Evolutionary conservation across 495 filamentous ascomycete species (phyloP), one percentile per base, ranked within the genome.

Genomic region (Mycothermus thermophilus): DNA sequence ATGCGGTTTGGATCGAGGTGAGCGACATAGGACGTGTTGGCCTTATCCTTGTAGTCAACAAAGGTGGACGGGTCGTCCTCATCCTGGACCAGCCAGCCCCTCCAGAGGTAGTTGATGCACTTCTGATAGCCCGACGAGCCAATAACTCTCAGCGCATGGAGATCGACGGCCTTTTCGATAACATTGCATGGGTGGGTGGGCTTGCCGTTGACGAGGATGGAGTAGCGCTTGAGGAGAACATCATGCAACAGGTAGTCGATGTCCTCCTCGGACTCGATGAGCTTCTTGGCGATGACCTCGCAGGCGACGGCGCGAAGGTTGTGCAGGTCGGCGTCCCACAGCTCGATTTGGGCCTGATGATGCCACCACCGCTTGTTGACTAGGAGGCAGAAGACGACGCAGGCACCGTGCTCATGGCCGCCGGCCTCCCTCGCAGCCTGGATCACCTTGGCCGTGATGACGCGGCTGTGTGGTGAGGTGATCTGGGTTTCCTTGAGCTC

Each of bases 1-100:
- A 97, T 90, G 18, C 92, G 75, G 46, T 94, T 85, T 0, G 92
- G 90, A 45, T 95, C 79, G 40, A 97, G 73, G 52, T 97, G 90
- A 5, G 62, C 59, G 67, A 74, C 74, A 50, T 86, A 92, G 21
- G 61, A 62, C 3, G 73, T 75, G 46, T 86, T 79, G 28, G 71
- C 77, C 47, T 80, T 81, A 11, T 80, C 60, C 47, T 72, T 70
- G 59, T 93, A 97, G 45, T 80, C 74, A 17, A 93, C 69, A 46
- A 96, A 97, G 16, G 72, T 76, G 9, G 75, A 73, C 4, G 87
- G 83, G 46, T 96, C 85, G 26, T 81, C 71, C 36, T 93, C 81
- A 41, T 96, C 82, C 50, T 96, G 90, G 8, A 88, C 73, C n/a
- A 94, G 68, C 90, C 90, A 97, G 26, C 90, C 90, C 37, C 71